Percentiles rank a stretch among this genome's conserved stretches.
Evolutionary conservation across 1,139 yeast genomes (phyloP).

Genomic region (Candida tropicalis): DNA sequence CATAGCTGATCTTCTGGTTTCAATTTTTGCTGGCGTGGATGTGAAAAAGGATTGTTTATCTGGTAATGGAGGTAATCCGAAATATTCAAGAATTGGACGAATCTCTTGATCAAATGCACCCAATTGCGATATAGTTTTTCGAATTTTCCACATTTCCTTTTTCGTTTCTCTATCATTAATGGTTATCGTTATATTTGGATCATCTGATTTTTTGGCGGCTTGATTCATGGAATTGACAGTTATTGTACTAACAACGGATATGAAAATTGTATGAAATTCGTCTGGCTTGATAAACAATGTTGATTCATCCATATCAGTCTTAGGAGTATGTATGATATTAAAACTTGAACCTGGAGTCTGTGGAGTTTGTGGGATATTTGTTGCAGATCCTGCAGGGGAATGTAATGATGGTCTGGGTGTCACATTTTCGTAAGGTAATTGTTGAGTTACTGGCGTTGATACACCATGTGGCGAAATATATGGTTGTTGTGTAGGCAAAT

Average conservation of each 20-base stretch:
- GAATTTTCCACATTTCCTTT: conserved; percentile 73
- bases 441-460: neutral
- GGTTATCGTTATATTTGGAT: conserved; percentile 61
- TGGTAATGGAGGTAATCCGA: conserved; percentile 63
- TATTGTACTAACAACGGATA: conserved; percentile 62
- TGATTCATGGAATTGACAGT: conserved; percentile 33
- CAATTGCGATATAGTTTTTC: conserved; percentile 62
- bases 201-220: conserved; percentile 46
- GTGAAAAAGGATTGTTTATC: conserved; percentile 60
- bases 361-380: conserved; percentile 11
- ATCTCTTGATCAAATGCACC: conserved; percentile 57
- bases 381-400: conserved; percentile 13
- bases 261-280: conserved; percentile 62
- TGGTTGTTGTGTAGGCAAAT: neutral
- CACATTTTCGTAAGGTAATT: conserved; percentile 1
- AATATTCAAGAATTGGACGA: conserved; percentile 55
- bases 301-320: conserved; percentile 30
- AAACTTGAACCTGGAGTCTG: conserved; percentile 24
- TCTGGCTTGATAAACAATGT: conserved; percentile 63
- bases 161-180: conserved; percentile 59
- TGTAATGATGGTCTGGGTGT: conserved; percentile 12
- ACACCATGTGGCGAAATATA: neutral
- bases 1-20: conserved; percentile 54
- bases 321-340: conserved; percentile 28
- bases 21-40: conserved; percentile 67